phyloP scores from a whole-genome alignment of 805 yeast species.

The Candida adriatica region DNA sequence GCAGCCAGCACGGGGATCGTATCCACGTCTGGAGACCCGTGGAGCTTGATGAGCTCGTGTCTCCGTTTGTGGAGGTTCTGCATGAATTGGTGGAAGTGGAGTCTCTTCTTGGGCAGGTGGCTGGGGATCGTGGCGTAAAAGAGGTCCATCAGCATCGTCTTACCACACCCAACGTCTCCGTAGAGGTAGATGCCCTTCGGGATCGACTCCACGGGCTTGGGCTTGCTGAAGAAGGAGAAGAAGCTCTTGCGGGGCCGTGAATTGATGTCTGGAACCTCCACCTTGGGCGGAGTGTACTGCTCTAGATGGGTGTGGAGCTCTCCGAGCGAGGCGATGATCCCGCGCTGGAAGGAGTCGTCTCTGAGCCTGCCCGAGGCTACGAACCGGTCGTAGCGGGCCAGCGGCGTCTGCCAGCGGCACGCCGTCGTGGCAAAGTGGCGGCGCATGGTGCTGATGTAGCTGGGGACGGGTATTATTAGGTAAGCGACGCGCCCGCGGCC shows the following conservation, averaged over 20 bases:
- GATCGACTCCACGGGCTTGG: slow-evolving; percentile 20
- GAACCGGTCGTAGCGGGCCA: slow-evolving; percentile 43
- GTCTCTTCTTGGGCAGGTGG: slow-evolving; percentile 68
- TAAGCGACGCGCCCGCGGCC: too few relatives aligned
- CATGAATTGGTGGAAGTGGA: slow-evolving; percentile 97
- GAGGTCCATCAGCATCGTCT: slow-evolving; percentile 96
- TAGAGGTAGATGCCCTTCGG: slow-evolving; percentile 87
- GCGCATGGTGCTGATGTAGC: too few relatives aligned
- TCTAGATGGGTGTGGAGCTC: slow-evolving; percentile 47
- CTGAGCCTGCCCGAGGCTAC: slow-evolving; percentile 45
- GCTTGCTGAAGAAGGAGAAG: slow-evolving; percentile 11
- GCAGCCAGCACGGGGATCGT: slow-evolving; percentile 79
- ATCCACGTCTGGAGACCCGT: slow-evolving; percentile 65
- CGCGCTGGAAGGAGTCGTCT: slow-evolving; percentile 78
- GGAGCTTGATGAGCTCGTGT: slow-evolving; percentile 62
- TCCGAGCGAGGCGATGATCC: slow-evolving; percentile 57
- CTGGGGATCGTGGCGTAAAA: slow-evolving; percentile 80
- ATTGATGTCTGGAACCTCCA: slow-evolving; percentile 46
- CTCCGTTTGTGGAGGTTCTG: slow-evolving; percentile 84
- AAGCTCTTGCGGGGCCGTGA: slow-evolving; percentile 47
- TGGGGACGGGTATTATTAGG: too few relatives aligned
- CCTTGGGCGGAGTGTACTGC: slow-evolving; percentile 56
- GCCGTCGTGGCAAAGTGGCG: too few relatives aligned
- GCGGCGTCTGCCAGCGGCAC: slow-evolving; percentile 38
- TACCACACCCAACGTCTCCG: slow-evolving; percentile 98